phyloP scores from a whole-genome alignment of 2,329 filamentous ascomycete genomes.

The Sclerotinia glacialis region DNA sequence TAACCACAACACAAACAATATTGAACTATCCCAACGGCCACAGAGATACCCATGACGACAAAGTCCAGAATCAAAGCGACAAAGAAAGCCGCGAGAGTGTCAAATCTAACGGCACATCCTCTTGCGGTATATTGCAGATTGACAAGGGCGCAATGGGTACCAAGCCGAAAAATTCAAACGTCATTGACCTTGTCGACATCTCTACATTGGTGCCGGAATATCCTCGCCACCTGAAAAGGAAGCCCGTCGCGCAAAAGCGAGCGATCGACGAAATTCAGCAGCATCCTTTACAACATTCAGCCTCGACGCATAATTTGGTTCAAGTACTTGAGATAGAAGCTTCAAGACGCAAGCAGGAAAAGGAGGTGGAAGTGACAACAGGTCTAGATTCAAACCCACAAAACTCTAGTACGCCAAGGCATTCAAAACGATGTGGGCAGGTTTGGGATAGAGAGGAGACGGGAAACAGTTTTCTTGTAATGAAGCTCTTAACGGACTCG shows the following conservation, averaged over 20 bases:
- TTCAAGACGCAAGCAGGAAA: background rate
- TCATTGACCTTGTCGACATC: background rate
- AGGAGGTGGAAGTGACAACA: background rate
- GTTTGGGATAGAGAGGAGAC: constrained; percentile 5
- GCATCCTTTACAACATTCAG: background rate
- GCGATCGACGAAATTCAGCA: background rate
- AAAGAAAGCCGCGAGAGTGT: background rate
- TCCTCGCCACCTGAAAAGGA: background rate
- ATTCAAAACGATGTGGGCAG: background rate
- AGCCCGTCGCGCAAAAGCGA: no score
- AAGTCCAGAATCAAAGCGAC: background rate
- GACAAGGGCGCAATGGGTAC: background rate
- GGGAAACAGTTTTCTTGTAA: background rate
- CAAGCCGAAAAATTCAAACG: background rate
- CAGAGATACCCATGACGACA: background rate
- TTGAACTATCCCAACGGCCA: background rate
- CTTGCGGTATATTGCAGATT: background rate
- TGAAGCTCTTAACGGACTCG: background rate
- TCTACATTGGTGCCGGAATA: background rate
- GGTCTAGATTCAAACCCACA: background rate
- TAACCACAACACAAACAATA: background rate
- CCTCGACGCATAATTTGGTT: background rate
- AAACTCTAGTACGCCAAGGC: background rate
- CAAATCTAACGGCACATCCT: background rate
- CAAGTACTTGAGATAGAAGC: background rate